Evolutionary conservation across 208 protist genomes (phyloP).

Genomic region (Wallacemonas sp.): DNA sequence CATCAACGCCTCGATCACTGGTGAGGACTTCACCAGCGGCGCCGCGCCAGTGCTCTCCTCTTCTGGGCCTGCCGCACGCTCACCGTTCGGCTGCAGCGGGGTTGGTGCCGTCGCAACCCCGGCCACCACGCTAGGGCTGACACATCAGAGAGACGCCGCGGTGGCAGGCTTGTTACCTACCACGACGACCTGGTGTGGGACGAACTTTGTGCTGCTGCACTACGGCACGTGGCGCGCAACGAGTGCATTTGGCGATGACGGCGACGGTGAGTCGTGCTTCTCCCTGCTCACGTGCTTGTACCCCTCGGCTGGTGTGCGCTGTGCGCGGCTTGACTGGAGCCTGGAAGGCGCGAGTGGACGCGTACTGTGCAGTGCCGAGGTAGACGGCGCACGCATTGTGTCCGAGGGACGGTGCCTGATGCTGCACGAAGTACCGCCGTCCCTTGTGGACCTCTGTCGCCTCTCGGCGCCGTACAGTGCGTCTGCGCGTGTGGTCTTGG

Average conservation of each 20-base stretch:
- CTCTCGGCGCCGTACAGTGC: conserved; percentile 27
- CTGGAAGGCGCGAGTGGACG: conserved; percentile 34
- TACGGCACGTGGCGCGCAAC: conserved; percentile 12
- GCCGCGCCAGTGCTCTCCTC: neutral
- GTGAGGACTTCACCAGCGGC: neutral
- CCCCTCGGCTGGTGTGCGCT: conserved; percentile 21
- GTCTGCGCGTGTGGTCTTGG: conserved; percentile 24
- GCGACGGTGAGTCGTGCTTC: conserved; percentile 20
- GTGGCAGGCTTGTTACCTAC: neutral
- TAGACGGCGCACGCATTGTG: conserved; percentile 33
- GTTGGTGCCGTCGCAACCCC: conserved; percentile 6
- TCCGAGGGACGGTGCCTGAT: conserved; percentile 24
- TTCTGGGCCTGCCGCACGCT: neutral
- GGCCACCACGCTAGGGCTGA: neutral
- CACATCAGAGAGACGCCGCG: neutral
- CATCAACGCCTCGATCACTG: neutral
- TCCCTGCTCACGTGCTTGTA: conserved; percentile 34
- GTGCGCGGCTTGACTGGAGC: conserved; percentile 42
- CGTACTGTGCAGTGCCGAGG: conserved; percentile 21
- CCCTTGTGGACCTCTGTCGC: conserved; percentile 23
- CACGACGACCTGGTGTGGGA: conserved; percentile 37
- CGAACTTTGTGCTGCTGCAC: conserved; percentile 32
- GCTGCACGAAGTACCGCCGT: conserved; percentile 26
- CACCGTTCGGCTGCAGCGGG: neutral
- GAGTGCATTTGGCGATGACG: conserved; percentile 14